A percentile compares a stretch with the other conserved stretches of the same genome.
phyloP scores from a whole-genome alignment of 345 rosid species.

The Punica granatum region DNA sequence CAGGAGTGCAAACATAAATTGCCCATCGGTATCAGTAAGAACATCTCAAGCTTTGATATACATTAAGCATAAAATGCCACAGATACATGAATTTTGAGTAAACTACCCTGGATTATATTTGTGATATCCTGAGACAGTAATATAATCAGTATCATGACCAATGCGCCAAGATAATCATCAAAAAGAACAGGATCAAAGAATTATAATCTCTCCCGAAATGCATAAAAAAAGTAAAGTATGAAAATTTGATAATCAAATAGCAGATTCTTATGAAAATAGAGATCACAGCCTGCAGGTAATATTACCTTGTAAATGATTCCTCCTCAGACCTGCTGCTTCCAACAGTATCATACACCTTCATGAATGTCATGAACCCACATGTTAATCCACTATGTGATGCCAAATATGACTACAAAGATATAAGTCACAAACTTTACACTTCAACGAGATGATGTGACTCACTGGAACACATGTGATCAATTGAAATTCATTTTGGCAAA shows the following conservation, averaged over 20 bases:
- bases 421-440: background rate
- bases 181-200: background rate
- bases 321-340: slow-evolving; percentile 75
- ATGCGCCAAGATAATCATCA: background rate
- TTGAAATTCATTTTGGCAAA: slow-evolving; percentile 96
- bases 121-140: background rate
- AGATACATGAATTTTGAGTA: background rate
- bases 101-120: background rate
- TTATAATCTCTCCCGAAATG: background rate
- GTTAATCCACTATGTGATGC: background rate
- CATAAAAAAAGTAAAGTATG: background rate
- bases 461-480: slow-evolving; percentile 94
- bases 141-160: no score
- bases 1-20: slow-evolving; percentile 5
- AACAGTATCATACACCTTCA: slow-evolving; percentile 81
- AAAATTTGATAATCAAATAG: background rate
- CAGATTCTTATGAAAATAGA: background rate
- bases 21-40: background rate
- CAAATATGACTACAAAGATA: background rate
- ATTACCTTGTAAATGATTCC: slow-evolving; percentile 60
- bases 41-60: background rate
- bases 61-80: background rate
- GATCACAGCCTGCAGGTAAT: background rate
- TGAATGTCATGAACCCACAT: slow-evolving; percentile 17
- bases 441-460: slow-evolving; percentile 25